Percentiles rank a stretch among this genome's conserved stretches.
phyloP scores from a whole-genome alignment of 1,139 yeast genomes.

The Lodderomyces parapsilosis region DNA sequence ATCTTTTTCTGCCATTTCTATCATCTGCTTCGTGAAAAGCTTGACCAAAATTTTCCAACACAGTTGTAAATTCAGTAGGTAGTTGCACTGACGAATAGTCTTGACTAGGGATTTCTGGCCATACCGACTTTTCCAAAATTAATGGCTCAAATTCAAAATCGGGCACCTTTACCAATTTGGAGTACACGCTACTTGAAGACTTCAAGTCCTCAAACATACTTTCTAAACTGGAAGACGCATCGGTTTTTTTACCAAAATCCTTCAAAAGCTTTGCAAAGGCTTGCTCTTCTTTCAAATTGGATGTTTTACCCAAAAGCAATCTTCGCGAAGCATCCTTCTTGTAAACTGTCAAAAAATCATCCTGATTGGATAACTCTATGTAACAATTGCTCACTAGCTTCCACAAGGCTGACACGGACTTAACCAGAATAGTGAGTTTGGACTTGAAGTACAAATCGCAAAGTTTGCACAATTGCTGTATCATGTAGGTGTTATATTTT shows the following conservation, averaged over 20 bases:
- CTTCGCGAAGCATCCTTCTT: slow-evolving; percentile 39
- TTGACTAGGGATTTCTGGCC: slow-evolving; percentile 44
- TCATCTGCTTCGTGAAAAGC: slow-evolving; percentile 19
- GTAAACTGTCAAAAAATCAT: slow-evolving; percentile 31
- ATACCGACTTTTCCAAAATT: slow-evolving; percentile 33
- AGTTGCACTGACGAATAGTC: slow-evolving; percentile 16
- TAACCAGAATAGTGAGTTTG: slow-evolving; percentile 4
- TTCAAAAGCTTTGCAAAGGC: slow-evolving; percentile 25
- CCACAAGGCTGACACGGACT: slow-evolving; percentile 15
- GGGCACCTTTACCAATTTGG: neutral
- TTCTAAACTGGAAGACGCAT: slow-evolving; percentile 26
- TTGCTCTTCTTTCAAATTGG: slow-evolving; percentile 24
- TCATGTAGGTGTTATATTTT: slow-evolving; percentile 11
- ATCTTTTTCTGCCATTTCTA: slow-evolving; percentile 19
- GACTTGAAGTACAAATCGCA: slow-evolving; percentile 33
- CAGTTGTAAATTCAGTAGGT: slow-evolving; percentile 16
- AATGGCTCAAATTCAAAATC: slow-evolving; percentile 31
- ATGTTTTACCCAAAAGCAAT: slow-evolving; percentile 26
- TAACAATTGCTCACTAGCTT: slow-evolving; percentile 26
- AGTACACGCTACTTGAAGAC: slow-evolving; percentile 15
- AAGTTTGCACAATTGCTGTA: slow-evolving; percentile 31
- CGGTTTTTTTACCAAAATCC: slow-evolving; percentile 33
- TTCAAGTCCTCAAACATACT: slow-evolving; percentile 36
- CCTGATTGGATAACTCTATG: slow-evolving; percentile 35
- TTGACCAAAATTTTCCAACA: slow-evolving; percentile 18